Base-by-base conservation (phyloP, 768 basidiomycete genomes). In the Leucosporidium yakuticum region DNA sequence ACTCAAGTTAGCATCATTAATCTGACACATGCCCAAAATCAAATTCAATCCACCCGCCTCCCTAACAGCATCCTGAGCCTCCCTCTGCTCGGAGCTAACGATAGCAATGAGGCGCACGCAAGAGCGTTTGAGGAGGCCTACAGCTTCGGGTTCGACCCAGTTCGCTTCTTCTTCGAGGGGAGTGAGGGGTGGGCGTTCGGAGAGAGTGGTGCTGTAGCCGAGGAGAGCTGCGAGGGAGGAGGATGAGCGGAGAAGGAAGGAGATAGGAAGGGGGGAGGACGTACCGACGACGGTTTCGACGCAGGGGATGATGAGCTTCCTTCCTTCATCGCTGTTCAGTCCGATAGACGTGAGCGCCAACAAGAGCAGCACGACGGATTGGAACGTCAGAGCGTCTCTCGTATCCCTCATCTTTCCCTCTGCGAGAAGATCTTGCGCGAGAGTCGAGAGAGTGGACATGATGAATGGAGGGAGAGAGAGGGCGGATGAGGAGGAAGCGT, bases 1-100 rank as follows among this genome's bases (percentile, higher is more conserved):
- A 73, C 71, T 73, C 11, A 63, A 60, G 19, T 73, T 73, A 44
- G 58, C 39, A 25, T 69, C 68, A 29, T 73, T 64, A 34, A 73
- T 73, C 53, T 73, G 68, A 55, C 71, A 73, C 65, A 69, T 58
- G 0, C 63, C 31, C 8, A 73, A 36, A n/a, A 73, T 23, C 44
- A 67, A 19, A 17, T n/a, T 68, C 8, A 73, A 27, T 0, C 68
- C 71, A 0, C 71, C 68, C 1, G 6, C 21, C 32, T 64, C 57
- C 19, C 68, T 31, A 2, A 63, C 53, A 2, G 20, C 6, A 15
- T 69, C 65, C 44, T 69, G 71, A 34, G 59, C 53, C 0, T 1
- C 32, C 32, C 29, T 49, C 6, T 44, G 1, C 19, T 53, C 15
- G 60, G 67, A 1, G 68, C 39, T 23, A n/a, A 64, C 55, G 32